phyloP scores from a whole-genome alignment of 352 stramenopile genomes.

The Pythium utonaiense region DNA sequence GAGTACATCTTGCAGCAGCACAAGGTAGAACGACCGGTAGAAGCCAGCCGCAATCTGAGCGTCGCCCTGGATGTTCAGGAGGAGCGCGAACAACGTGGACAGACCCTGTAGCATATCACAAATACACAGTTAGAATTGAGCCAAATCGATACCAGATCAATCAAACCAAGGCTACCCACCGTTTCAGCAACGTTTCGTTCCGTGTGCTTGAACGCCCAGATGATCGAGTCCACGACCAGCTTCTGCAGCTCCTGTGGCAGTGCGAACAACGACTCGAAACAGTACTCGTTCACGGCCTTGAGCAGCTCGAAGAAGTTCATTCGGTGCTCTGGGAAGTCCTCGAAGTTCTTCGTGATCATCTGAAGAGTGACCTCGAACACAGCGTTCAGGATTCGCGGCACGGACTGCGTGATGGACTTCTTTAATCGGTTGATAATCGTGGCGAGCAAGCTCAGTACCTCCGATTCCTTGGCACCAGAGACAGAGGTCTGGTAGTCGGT shows the following conservation, averaged over 20 bases:
- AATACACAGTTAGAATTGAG: background rate
- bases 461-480: constrained; percentile 74
- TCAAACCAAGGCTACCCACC: constrained; percentile 27
- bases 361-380: constrained; percentile 98
- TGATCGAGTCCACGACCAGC: constrained; percentile 98
- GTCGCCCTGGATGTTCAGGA: constrained; percentile 95
- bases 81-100: constrained; percentile 94
- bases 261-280: constrained; percentile 96
- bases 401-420: constrained; percentile 69
- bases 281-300: constrained; percentile 93
- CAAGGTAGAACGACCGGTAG: constrained; percentile 97
- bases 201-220: constrained; percentile 99
- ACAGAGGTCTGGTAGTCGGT: constrained; percentile 93
- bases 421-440: constrained; percentile 97
- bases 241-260: constrained; percentile 98
- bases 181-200: constrained; percentile 98
- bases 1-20: constrained; percentile 93
- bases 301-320: constrained; percentile 99
- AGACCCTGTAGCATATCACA: constrained; percentile 63
- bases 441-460: constrained; percentile 95
- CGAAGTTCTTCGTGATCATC: constrained; percentile 99
- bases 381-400: constrained; percentile 95
- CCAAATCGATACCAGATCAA: background rate
- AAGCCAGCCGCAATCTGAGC: constrained; percentile 95
- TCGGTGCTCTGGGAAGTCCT: constrained; percentile 98